Evolutionary conservation across 139 green algal species (phyloP).

Genomic region (Tetraselmis striata): DNA sequence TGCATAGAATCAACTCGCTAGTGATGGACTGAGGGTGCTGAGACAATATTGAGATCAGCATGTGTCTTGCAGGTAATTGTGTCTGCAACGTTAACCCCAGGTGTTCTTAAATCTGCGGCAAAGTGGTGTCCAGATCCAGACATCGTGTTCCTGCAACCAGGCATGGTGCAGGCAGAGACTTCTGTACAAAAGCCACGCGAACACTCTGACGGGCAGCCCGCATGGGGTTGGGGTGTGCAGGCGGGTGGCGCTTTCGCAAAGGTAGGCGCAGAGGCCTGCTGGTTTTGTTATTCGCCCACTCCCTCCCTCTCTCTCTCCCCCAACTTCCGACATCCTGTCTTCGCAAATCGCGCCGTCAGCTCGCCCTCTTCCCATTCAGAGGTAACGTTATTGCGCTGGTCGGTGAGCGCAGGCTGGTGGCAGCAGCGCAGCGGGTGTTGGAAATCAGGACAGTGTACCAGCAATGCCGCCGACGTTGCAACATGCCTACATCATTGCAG

Average conservation of each 20-base stretch:
- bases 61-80: no score
- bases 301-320: not conserved
- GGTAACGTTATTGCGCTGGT: not conserved
- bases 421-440: not conserved
- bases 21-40: no score
- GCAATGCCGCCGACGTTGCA: constrained; percentile 58
- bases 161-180: constrained; percentile 15
- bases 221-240: constrained; percentile 42
- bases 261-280: no score
- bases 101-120: constrained; percentile 33
- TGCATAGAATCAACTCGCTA: no score
- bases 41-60: no score
- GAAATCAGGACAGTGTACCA: constrained; percentile 27
- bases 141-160: constrained; percentile 30
- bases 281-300: no score
- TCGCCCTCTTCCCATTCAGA: no score
- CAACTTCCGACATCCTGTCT: no score
- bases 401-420: not conserved
- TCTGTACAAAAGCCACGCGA: not conserved
- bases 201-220: constrained; percentile 8
- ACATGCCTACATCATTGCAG: constrained; percentile 48
- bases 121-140: constrained; percentile 51
- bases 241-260: not conserved
- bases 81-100: constrained; percentile 64
- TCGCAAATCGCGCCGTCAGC: no score